phyloP scores from a whole-genome alignment of 768 basidiomycete species.

The Serendipita sp. region DNA sequence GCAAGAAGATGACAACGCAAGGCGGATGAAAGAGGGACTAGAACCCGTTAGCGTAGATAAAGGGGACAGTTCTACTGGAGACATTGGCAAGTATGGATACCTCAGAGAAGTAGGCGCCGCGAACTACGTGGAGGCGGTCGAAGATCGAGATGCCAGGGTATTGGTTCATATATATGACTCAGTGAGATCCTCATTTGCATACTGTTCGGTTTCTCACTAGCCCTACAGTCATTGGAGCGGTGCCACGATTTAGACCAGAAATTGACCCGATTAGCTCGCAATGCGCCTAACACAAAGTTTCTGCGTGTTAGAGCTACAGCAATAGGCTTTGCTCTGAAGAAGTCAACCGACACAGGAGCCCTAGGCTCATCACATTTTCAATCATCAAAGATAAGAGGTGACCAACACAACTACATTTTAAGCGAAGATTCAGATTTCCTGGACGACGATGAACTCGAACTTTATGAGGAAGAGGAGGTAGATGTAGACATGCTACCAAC shows the following conservation, averaged over 20 bases:
- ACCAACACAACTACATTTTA: conserved; percentile 7
- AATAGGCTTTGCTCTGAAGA: conserved; percentile 48
- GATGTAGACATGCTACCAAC: conserved; percentile 72
- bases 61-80: conserved; percentile 28
- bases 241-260: conserved; percentile 57
- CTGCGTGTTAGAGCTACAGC: conserved; percentile 63
- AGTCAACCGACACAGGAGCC: conserved; percentile 15
- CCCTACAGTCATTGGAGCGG: conserved; percentile 49
- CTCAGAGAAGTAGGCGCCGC: conserved; percentile 61
- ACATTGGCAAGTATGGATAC: conserved; percentile 50
- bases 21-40: conserved; percentile 18
- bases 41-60: conserved; percentile 21
- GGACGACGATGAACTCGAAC: conserved; percentile 27
- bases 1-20: conserved; percentile 57
- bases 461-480: conserved; percentile 42
- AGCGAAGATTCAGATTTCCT: conserved; percentile 16
- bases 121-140: conserved; percentile 60
- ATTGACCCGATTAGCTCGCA: conserved; percentile 50
- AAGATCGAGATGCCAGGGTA: conserved; percentile 50
- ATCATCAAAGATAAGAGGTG: background rate
- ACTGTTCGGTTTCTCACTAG: background rate
- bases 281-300: conserved; percentile 59
- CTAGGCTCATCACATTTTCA: background rate
- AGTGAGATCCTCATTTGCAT: conserved; percentile 27
- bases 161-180: conserved; percentile 76